Evolutionary conservation across 495 filamentous ascomycete species (phyloP), one percentile per base, ranked within the genome.

Genomic region (Penicillium pulvis): DNA sequence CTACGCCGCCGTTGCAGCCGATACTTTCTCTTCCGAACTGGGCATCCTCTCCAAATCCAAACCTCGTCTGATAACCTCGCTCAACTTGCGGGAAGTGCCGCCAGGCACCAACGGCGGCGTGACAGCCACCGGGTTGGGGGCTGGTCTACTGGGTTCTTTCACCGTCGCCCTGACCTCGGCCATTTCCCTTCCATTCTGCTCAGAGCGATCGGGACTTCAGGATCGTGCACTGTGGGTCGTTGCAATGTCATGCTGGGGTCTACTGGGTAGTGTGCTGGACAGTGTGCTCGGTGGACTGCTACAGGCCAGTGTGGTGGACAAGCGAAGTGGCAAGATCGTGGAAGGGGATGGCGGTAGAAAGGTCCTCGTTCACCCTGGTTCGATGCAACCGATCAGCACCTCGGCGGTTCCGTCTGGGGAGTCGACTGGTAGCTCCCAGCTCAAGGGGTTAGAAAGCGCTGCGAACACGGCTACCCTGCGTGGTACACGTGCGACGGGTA

Each of bases 1-100:
- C 75, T 98, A 98, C 61, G 94, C 91, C 33, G 90, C 91, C 24
- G 90, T 93, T 20, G 86, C 92, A 12, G 89, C 94, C 30, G 94
- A 98, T 68, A 98, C 94, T 6, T 95, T 96, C 73, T 92, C 89
- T 55, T 97, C 93, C 12, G 94, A 98, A 73, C 85, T 98, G 14
- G 94, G 94, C 7, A 98, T 98, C 48, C 81, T 98, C 17, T 88
- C 92, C 17, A 86, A 81, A 58, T 81, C 80, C 23, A 74, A 80
- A 39, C 94, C 94, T 1, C 83, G 91, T 17, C 83, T 98, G n/a
- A 92, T 98, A 55, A 96, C 91, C 5, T 91, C 91, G 26, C 82
- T 83, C 23, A 89, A 79, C 20, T 75, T 93, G 12, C 82, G 85
- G 14, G 78, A 84, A 61, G 95, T 97, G 0, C 92, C 93, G 0